Evolutionary conservation across 2,329 filamentous ascomycete genomes (phyloP).

Genomic region (Lecanicillium sp.): DNA sequence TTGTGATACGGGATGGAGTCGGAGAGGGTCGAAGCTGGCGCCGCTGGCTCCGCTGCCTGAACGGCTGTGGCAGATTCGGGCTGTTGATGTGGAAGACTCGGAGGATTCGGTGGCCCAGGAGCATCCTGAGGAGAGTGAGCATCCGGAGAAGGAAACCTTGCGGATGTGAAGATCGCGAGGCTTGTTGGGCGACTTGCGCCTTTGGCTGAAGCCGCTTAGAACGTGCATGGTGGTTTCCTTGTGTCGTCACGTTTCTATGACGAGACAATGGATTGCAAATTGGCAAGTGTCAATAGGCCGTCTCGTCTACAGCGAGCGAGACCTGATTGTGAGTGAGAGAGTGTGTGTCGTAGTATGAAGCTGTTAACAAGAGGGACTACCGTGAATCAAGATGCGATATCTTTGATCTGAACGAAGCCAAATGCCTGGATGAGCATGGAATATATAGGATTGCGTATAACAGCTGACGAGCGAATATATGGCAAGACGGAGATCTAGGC

Average conservation of each 20-base stretch:
- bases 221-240: slow-evolving; percentile 23
- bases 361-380: too few relatives aligned
- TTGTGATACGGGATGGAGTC: slow-evolving; percentile 25
- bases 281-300: too few relatives aligned
- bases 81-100: slow-evolving; percentile 20
- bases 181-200: slow-evolving; percentile 23
- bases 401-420: too few relatives aligned
- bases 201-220: slow-evolving; percentile 25
- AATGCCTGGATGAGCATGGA: too few relatives aligned
- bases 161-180: slow-evolving; percentile 29
- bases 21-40: slow-evolving; percentile 24
- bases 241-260: not conserved
- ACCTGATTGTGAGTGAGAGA: too few relatives aligned
- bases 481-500: too few relatives aligned
- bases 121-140: slow-evolving; percentile 27
- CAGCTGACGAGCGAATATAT: too few relatives aligned
- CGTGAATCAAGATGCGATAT: too few relatives aligned
- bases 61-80: slow-evolving; percentile 15
- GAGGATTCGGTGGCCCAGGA: slow-evolving; percentile 23
- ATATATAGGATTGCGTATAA: too few relatives aligned
- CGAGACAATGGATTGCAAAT: too few relatives aligned
- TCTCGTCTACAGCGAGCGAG: too few relatives aligned
- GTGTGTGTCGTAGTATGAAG: too few relatives aligned
- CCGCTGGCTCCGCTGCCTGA: slow-evolving; percentile 16
- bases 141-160: slow-evolving; percentile 32